A percentile compares a stretch with the other conserved stretches of the same genome.
These are phyloP conservation scores for Suillus luteus DNA, from an alignment of 768 basidiomycete species.

Conservation along the genomic window DNA sequence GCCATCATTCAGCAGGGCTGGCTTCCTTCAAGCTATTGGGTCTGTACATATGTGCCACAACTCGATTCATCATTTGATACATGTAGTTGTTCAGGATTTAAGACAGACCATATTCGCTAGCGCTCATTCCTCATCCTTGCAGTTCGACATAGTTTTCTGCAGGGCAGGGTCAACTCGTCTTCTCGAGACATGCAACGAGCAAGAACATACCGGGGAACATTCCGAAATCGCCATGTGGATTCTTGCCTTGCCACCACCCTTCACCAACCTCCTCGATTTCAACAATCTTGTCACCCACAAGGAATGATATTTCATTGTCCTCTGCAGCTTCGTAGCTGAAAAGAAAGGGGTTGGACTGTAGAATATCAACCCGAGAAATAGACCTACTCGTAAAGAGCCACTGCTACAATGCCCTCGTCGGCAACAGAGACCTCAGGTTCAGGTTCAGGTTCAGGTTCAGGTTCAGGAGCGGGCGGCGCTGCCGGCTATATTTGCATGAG, in stretches of 20 bases:
- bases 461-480: constrained; percentile 42
- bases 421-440: constrained; percentile 44
- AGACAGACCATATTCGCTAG: not conserved
- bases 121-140: not conserved
- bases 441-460: constrained; percentile 45
- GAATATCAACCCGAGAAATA: not conserved
- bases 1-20: not conserved
- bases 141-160: constrained; percentile 15
- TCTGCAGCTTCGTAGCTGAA: constrained; percentile 85
- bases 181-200: not conserved
- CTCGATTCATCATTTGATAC: constrained; percentile 2
- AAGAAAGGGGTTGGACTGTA: not conserved
- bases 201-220: constrained; percentile 70
- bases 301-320: constrained; percentile 88
- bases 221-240: constrained; percentile 55
- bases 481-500: constrained; percentile 30
- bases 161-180: not conserved
- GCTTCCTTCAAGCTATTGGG: not conserved
- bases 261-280: constrained; percentile 81
- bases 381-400: constrained; percentile 73
- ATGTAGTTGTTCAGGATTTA: not conserved
- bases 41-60: not conserved
- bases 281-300: constrained; percentile 77
- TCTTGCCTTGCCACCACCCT: constrained; percentile 87
- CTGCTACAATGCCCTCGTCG: constrained; percentile 61